phyloP scores from a whole-genome alignment of 2,329 filamentous ascomycete species.

The Biscogniauxia mediterranea region DNA sequence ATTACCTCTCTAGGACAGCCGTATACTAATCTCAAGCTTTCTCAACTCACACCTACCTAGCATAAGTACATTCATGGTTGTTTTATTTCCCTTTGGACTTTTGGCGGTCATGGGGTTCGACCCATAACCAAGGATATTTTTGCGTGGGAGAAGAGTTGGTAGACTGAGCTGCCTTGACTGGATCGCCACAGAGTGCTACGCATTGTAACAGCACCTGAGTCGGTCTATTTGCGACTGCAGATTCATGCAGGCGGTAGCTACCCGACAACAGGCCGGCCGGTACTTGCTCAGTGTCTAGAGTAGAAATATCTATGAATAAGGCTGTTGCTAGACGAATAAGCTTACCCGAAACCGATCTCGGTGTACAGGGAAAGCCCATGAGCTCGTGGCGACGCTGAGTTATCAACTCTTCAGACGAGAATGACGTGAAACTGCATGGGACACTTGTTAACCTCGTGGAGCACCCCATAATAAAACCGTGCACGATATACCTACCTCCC shows the following conservation, averaged over 20 bases:
- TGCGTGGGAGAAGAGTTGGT: background rate
- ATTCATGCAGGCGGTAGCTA: background rate
- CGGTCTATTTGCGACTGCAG: background rate
- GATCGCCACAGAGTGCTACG: background rate
- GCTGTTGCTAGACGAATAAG: background rate
- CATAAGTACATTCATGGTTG: background rate
- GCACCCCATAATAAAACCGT: background rate
- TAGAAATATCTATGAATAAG: background rate
- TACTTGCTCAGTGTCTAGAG: too few species aligned
- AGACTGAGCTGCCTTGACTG: background rate
- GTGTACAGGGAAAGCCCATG: background rate
- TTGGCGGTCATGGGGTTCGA: background rate
- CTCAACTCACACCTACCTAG: background rate
- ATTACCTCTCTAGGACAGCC: too few species aligned
- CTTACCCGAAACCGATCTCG: background rate
- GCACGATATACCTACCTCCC: background rate
- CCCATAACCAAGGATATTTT: background rate
- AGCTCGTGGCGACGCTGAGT: background rate
- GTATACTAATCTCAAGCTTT: too few species aligned
- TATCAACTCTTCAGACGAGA: background rate
- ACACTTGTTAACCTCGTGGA: background rate
- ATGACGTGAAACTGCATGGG: background rate
- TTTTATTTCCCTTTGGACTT: background rate
- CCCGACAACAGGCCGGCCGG: background rate
- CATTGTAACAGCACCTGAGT: background rate